Base-by-base conservation (phyloP, 2,329 filamentous ascomycete species). In the Neodidymelliopsis sp. region DNA sequence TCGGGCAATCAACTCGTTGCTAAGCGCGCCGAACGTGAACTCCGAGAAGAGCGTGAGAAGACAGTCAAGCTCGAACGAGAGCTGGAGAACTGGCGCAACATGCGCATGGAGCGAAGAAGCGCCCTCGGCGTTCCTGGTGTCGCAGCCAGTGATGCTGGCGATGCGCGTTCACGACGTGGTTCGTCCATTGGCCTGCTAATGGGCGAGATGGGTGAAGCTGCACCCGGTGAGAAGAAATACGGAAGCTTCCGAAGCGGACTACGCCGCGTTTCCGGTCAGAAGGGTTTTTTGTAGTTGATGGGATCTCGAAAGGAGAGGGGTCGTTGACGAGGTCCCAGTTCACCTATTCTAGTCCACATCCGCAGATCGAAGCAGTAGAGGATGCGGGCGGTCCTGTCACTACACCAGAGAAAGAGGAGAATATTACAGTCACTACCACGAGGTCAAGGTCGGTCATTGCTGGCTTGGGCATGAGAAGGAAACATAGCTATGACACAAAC, bases 41-140 rank as follows among this genome's bases (percentile, higher is more conserved):
- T 97, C 12, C 84, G 91, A 6, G 91, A 97, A 72, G 93, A 96
- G 74, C 85, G 83, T 54, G 94, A 97, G 74, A 93, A 89, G 74
- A 81, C 80, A 1, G 76, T 92, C 20, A 82, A 88, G 23, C 78
- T 97, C n/a, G 92, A 97, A 75, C 84, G 91, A 36, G 93, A 97
- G 74, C 74, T 97, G 7, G 91, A 95, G 60, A 86, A 85, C 2
- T 90, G 88, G 84, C 95, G 93, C 70, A 79, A 78, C 12, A 75
- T 92, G 20, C 80, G 88, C 24, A 78, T 84, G 54, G 89, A 92
- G 65, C 85, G 71, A 6, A 54, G 69, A 13, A 72, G 67, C 53
- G 60, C 54, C 1, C 60, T 74, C 0, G 70, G 70, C 27, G 57
- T 74, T 18, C 70, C 70, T 6, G 63, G 57, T 18, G 59, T 58